A percentile compares a stretch with the other conserved stretches of the same genome.
phyloP scores from a whole-genome alignment of 805 yeast species.

The Yarrowia porcina region DNA sequence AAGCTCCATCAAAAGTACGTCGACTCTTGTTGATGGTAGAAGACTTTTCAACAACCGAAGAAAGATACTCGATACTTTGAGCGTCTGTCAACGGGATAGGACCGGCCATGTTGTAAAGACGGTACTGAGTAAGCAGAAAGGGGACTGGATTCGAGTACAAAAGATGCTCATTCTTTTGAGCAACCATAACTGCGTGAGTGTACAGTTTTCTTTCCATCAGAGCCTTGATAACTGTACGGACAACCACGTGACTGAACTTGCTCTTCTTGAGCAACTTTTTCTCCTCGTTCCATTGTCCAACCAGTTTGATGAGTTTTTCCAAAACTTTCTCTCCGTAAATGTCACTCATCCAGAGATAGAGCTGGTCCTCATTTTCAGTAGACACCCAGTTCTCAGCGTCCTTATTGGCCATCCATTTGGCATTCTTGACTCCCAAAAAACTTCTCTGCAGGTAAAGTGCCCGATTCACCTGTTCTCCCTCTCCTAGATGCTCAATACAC shows the following conservation, averaged over 20 bases:
- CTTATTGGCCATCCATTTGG: not conserved
- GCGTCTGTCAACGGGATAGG: too few relatives aligned
- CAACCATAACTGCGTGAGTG: constrained; percentile 13
- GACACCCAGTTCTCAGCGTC: not conserved
- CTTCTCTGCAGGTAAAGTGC: not conserved
- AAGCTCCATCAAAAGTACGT: not conserved
- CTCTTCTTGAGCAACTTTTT: not conserved
- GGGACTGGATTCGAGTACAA: not conserved
- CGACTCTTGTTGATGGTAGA: not conserved
- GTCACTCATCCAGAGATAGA: constrained; percentile 12
- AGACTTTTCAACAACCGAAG: constrained; percentile 7
- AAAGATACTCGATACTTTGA: not conserved
- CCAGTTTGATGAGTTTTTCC: not conserved
- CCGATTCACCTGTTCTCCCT: not conserved
- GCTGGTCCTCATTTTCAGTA: not conserved
- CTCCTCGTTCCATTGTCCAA: not conserved
- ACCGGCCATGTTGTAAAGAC: constrained; percentile 2
- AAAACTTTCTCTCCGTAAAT: not conserved
- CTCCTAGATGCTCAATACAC: not conserved
- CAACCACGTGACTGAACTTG: not conserved
- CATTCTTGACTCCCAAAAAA: not conserved
- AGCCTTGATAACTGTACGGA: not conserved
- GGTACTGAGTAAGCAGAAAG: not conserved
- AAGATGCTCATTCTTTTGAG: not conserved
- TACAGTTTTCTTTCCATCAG: constrained; percentile 5